These are phyloP conservation scores for Calonectria pseudoturangicola DNA, from an alignment of 2,329 filamentous ascomycete species.

Conservation along the genomic window DNA sequence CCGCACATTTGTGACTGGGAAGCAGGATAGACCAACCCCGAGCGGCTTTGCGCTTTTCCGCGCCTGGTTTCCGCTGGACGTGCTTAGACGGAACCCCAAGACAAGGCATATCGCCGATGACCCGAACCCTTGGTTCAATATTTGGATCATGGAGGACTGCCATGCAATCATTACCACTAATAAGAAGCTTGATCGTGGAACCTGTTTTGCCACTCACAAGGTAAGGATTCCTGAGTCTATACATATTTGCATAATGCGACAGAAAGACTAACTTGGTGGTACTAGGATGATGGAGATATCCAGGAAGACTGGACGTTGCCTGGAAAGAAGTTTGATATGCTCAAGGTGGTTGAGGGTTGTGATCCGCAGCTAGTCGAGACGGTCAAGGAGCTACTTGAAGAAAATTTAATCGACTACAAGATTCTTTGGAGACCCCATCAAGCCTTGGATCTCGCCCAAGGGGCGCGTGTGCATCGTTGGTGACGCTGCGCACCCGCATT, in stretches of 20 bases:
- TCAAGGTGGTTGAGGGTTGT: not conserved
- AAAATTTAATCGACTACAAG: not conserved
- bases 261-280: too few species aligned
- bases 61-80: not conserved
- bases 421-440: not conserved
- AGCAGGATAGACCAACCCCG: not conserved
- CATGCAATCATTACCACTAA: not conserved
- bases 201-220: not conserved
- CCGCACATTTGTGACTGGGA: not conserved
- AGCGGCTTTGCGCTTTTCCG: not conserved
- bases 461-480: not conserved
- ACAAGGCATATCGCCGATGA: not conserved
- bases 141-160: not conserved
- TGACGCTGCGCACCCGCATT: not conserved
- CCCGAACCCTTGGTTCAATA: not conserved
- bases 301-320: not conserved
- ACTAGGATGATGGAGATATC: not conserved
- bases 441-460: not conserved
- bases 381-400: not conserved
- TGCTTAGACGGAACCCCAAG: not conserved
- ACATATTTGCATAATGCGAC: too few species aligned
- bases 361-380: not conserved
- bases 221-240: not conserved
- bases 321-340: not conserved
- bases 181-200: not conserved